Percentiles rank a stretch among this genome's conserved stretches.
phyloP scores from a whole-genome alignment of 2,329 filamentous ascomycete genomes.

The Pseudocercospora fijiensis region DNA sequence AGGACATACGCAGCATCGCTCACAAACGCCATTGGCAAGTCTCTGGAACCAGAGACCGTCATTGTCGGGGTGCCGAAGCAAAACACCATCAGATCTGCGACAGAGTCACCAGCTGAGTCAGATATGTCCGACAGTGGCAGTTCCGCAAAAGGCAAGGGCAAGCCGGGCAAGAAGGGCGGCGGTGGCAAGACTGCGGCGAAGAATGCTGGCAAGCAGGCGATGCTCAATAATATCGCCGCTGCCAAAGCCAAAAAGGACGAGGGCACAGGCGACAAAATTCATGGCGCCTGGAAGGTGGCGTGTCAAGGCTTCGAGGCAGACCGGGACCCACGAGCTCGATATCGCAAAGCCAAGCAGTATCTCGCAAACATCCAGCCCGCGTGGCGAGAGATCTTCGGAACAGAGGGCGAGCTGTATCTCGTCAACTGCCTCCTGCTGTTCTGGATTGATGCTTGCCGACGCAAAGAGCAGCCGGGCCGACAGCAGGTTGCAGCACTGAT shows the following conservation, averaged over 20 bases:
- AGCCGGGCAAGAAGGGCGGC: slow-evolving; percentile 33
- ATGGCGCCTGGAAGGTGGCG: slow-evolving; percentile 48
- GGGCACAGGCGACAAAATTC: slow-evolving; percentile 41
- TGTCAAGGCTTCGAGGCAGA: slow-evolving; percentile 52
- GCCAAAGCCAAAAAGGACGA: slow-evolving; percentile 46
- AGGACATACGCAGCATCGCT: slow-evolving; percentile 68
- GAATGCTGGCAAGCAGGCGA: slow-evolving; percentile 45
- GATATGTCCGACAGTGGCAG: slow-evolving; percentile 32
- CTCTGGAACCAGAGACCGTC: slow-evolving; percentile 64
- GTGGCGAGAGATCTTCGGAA: slow-evolving; percentile 43
- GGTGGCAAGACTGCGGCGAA: slow-evolving; percentile 38
- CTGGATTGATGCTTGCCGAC: slow-evolving; percentile 48
- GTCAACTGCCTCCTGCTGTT: slow-evolving; percentile 51
- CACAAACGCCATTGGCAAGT: slow-evolving; percentile 62
- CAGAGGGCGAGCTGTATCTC: slow-evolving; percentile 52
- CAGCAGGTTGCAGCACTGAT: slow-evolving; percentile 49
- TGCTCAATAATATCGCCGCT: slow-evolving; percentile 46
- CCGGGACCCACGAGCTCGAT: slow-evolving; percentile 46
- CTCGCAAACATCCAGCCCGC: slow-evolving; percentile 45
- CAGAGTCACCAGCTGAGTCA: slow-evolving; percentile 33
- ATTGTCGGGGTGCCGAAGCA: slow-evolving; percentile 44
- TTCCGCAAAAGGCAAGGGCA: slow-evolving; percentile 30
- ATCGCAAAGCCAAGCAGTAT: slow-evolving; percentile 52
- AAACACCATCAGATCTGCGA: slow-evolving; percentile 21
- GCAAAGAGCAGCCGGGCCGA: slow-evolving; percentile 36